These are phyloP conservation scores for Debaryomyces castellii DNA, from an alignment of 805 yeast genomes.

Conservation along the genomic window DNA sequence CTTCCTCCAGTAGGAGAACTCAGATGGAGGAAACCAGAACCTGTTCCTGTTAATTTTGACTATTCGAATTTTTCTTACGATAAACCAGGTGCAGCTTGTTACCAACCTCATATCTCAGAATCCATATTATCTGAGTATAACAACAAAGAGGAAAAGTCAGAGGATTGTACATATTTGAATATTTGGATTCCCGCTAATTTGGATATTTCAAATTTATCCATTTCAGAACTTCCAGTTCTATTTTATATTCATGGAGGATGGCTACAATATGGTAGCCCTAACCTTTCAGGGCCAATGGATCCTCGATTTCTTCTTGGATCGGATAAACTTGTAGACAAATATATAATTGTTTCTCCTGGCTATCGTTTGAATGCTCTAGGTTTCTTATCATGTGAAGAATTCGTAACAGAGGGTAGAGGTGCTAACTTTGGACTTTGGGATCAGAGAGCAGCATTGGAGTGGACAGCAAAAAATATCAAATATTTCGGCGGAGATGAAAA, in stretches of 20 bases:
- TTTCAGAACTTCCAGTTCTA: not conserved
- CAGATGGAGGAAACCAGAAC: constrained; percentile 1
- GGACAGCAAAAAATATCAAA: constrained; percentile 43
- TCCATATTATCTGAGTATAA: not conserved
- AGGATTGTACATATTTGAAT: constrained; percentile 3
- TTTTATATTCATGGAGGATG: constrained; percentile 5
- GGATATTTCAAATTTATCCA: not conserved
- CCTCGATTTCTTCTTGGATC: constrained; percentile 3
- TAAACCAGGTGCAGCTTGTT: not conserved
- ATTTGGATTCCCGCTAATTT: constrained; percentile 3
- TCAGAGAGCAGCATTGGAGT: constrained; percentile 45
- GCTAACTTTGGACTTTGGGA: constrained; percentile 46
- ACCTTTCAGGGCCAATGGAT: not conserved
- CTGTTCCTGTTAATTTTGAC: not conserved
- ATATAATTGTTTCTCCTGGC: constrained; percentile 4
- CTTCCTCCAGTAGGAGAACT: not conserved
- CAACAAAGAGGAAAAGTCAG: not conserved
- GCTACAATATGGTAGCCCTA: constrained; percentile 4
- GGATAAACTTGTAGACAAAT: constrained; percentile 1
- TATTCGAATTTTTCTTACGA: constrained; percentile 1
- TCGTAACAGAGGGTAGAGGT: not conserved
- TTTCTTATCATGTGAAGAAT: constrained; percentile 1
- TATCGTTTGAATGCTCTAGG: constrained; percentile 5
- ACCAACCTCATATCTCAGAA: constrained; percentile 1
- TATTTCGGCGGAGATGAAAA: constrained; percentile 49